phyloP scores from a whole-genome alignment of 2,329 filamentous ascomycete genomes.

The Cryphonectria nitschkei region DNA sequence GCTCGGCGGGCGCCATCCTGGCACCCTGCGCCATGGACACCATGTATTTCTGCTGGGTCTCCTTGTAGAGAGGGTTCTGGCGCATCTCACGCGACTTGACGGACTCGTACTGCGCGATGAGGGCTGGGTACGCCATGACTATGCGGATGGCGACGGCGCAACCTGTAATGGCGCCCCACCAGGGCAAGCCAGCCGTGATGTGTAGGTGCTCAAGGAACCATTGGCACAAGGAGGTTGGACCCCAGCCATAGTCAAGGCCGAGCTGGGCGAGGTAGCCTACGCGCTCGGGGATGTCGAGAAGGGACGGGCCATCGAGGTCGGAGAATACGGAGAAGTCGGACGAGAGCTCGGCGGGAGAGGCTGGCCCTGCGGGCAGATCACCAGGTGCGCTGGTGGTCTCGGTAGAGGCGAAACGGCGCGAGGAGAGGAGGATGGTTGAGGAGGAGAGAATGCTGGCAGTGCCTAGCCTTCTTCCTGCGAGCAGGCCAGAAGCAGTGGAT shows the following conservation, averaged over 20 bases:
- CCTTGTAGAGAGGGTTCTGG: constrained; percentile 59
- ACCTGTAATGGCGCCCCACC: constrained; percentile 76
- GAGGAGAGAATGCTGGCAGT: constrained; percentile 29
- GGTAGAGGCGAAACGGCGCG: constrained; percentile 33
- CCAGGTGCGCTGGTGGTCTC: constrained; percentile 35
- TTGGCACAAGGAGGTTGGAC: constrained; percentile 74
- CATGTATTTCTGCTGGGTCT: constrained; percentile 54
- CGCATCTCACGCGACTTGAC: constrained; percentile 64
- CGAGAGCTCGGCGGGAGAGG: constrained; percentile 33
- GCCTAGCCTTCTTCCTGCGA: constrained; percentile 31
- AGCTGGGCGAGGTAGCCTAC: constrained; percentile 83
- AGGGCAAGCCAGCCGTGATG: constrained; percentile 73
- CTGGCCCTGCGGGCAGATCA: constrained; percentile 22
- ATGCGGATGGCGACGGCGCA: constrained; percentile 68
- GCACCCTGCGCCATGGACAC: constrained; percentile 39
- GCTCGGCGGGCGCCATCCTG: constrained; percentile 49
- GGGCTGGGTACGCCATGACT: constrained; percentile 66
- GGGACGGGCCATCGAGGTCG: constrained; percentile 43
- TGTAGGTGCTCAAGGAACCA: constrained; percentile 83
- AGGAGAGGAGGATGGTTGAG: constrained; percentile 28
- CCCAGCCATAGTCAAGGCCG: constrained; percentile 86
- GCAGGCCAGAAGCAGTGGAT: constrained; percentile 13
- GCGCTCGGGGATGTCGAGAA: constrained; percentile 68
- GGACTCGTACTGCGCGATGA: constrained; percentile 63
- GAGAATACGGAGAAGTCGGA: constrained; percentile 38